Base-by-base conservation (phyloP, 306 rosid species). In the Trifolium fragiferum region DNA sequence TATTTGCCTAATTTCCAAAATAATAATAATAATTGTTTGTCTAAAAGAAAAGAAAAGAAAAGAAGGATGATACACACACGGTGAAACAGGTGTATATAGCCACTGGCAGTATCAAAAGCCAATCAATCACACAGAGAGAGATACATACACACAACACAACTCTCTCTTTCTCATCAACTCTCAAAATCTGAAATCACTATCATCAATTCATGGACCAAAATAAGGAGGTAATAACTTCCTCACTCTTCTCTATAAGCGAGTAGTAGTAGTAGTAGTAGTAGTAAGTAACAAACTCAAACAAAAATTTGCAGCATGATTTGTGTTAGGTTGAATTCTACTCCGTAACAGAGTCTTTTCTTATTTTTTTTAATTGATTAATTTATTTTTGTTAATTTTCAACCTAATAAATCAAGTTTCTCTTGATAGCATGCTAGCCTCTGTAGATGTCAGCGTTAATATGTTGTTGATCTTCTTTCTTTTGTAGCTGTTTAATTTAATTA, bases 181-280 rank as follows among this genome's bases (percentile, higher is more conserved):
- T 60, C 33, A 72, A 80, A 72, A 77, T 74, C 85, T 84, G 66
- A 66, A 63, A 67, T 73, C 66, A 8, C 65, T 66, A 6, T 13
- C 73, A 30, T 30, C 33, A 30, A 4, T 30, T 4, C 33, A 93
- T 93, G 98, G 97, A 93, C 65, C 93, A 93, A 84, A 91, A 86
- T 33, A 93, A 93, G 84, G 97, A 93, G 96, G 98, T 91, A 76
- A 40, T 4, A 30, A 27, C 32, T 27, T 27, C 32, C 14, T 77
- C 60, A 50, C 62, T 77, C 38, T 64, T 72, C 23, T 73, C 20
- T 18, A 15, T 15, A 75, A n/a, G 16, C n/a, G 7, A 8, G 19
- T 59, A 51, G 6, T n/a, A n/a, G n/a, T n/a, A n/a, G n/a, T n/a
- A n/a, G n/a, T n/a, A n/a, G n/a, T n/a, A n/a, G n/a, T n/a, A n/a